Conservation (phyloP, 2,329 filamentous ascomycete genomes). For the Cercospora sojina region DNA sequence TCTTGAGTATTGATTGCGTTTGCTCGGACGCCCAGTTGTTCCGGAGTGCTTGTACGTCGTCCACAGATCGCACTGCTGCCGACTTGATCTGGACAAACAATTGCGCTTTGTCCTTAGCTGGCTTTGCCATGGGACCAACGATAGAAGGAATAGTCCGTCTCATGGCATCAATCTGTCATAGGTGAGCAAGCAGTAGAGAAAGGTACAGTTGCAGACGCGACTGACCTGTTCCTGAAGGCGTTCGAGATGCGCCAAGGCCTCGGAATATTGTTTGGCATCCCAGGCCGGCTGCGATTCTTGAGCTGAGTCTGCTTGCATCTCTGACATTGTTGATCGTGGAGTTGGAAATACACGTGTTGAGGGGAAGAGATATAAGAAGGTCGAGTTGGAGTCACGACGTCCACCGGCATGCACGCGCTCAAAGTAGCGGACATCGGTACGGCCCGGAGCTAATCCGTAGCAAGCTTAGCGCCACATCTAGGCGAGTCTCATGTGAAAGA, state of each 20-base stretch:
- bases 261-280: slow-evolving; percentile 32
- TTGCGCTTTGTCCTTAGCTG: slow-evolving; percentile 32
- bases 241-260: slow-evolving; percentile 48
- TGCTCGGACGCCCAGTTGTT: slow-evolving; percentile 41
- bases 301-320: background rate
- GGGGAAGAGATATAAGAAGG: background rate
- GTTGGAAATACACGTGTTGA: background rate
- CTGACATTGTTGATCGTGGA: background rate
- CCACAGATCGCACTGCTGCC: slow-evolving; percentile 39
- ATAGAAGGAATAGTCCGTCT: slow-evolving; percentile 46
- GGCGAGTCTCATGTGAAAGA: background rate
- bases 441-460: background rate
- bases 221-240: slow-evolving; percentile 45
- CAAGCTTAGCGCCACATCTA: background rate
- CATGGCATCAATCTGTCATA: slow-evolving; percentile 43
- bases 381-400: background rate
- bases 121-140: slow-evolving; percentile 41
- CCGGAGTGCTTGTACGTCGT: slow-evolving; percentile 41
- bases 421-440: background rate
- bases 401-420: background rate
- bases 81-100: slow-evolving; percentile 43
- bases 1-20: slow-evolving; percentile 41
- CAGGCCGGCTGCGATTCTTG: slow-evolving; percentile 18
- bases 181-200: slow-evolving; percentile 12
- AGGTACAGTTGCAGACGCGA: background rate